Evolutionary conservation across 2,329 filamentous ascomycete genomes (phyloP), one percentile per base, ranked within the genome.

Genomic region (Calonectria pseudoturangicola): DNA sequence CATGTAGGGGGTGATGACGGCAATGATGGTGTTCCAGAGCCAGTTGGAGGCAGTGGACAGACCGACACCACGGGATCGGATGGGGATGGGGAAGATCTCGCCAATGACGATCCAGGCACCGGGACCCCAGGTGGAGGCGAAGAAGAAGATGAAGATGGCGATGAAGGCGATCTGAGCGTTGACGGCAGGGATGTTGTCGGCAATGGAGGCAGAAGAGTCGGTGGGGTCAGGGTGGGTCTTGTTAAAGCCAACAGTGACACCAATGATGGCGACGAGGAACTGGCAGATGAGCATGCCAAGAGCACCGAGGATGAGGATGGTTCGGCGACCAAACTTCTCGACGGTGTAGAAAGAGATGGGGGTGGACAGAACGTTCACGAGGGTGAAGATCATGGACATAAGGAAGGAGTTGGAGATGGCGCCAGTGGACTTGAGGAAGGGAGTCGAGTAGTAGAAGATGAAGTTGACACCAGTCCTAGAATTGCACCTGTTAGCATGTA

Each of bases 41-140:
- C 95, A 97, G 90, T 97, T 97, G 82, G 93, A 95, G 73, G 95
- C 94, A 10, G 95, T 97, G 48, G 95, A 96, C 54, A 98, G 89
- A 79, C 90, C 95, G 73, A 98, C 95, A 87, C 95, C 95, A 77
- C 94, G 94, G 48, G 95, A 94, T 81, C 95, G 94, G 85, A 98
- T 96, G 74, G 94, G 94, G 67, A 95, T 89, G 69, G 93, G 93
- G 89, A 92, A 95, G 81, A 93, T 91, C 85, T 95, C 93, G 80
- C 93, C 93, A 77, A 94, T 93, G 68, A 95, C 88, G 51, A 90
- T 89, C 92, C 91, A 93, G 21, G 91, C 87, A 13, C 81, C 90
- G 1, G 93, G 93, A 50, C 93, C 93, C 93, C 93, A 95, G 65
- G 93, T 95, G 25, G 88, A 89, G 65, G 93, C 93, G 83, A 95